Evolutionary conservation across 1,284 basidiomycete species (phyloP).

Genomic region (Tilletiaria anomala): DNA sequence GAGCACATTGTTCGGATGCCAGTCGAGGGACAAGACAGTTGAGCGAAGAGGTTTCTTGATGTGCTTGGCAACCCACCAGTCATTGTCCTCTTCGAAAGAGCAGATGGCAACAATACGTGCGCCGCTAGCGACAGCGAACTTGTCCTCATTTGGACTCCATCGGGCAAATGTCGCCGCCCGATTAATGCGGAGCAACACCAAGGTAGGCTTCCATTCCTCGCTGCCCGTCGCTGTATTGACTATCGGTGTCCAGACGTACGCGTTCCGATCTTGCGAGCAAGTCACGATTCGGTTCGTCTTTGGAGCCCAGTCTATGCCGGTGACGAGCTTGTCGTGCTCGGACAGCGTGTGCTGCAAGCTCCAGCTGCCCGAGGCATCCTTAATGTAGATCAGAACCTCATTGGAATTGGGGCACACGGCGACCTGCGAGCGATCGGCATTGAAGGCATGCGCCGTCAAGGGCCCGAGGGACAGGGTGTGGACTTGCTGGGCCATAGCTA

Average conservation of each 20-base stretch:
- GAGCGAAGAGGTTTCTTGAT: conserved; percentile 91
- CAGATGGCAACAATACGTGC: conserved; percentile 50
- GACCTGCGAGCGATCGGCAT: conserved; percentile 71
- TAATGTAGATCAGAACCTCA: conserved; percentile 64
- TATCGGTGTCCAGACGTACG: conserved; percentile 89
- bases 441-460: conserved; percentile 83
- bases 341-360: conserved; percentile 61
- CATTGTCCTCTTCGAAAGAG: conserved; percentile 48
- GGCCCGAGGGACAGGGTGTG: conserved; percentile 61
- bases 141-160: conserved; percentile 95
- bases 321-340: conserved; percentile 97
- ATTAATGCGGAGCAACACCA: conserved; percentile 90
- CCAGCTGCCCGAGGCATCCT: conserved; percentile 45
- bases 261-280: conserved; percentile 93
- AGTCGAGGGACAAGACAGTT: conserved; percentile 83
- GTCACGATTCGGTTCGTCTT: conserved; percentile 93
- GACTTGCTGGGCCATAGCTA: conserved; percentile 18
- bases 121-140: conserved; percentile 95
- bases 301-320: conserved; percentile 97
- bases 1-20: conserved; percentile 95
- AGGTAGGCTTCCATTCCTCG: conserved; percentile 79
- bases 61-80: conserved; percentile 98
- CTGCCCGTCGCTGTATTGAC: conserved; percentile 54
- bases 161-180: conserved; percentile 85
- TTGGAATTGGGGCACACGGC: conserved; percentile 82